Base-by-base conservation (phyloP, 1,139 yeast species). In the Saccharomycopsis crataegensis region DNA sequence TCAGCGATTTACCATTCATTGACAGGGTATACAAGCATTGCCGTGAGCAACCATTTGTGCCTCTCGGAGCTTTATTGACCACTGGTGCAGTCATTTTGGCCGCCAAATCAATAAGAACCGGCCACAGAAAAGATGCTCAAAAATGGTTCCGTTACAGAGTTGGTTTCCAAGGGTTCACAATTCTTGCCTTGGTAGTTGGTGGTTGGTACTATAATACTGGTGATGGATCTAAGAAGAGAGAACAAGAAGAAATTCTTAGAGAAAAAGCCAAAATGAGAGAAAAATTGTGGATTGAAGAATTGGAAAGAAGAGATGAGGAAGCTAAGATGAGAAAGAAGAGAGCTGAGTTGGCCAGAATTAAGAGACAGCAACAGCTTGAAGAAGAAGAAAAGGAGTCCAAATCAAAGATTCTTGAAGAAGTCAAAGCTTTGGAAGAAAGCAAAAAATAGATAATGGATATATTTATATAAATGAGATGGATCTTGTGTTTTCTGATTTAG, bases 131-230 rank as follows among this genome's bases (percentile, higher is more conserved):
- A 54, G 80, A 80, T 57, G 95, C 97, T 0, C 96, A 90, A 69
- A 77, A 79, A 54, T 90, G 88, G 80, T 90, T 88, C 73, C 78
- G 93, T 62, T 88, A 90, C 80, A 84, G 97, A 73, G 91, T 90
- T 49, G 95, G 81, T 0, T 76, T 89, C 62, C 98, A 90, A 68
- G 86, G 86, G 11, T 78, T 84, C 56, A 90, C 97, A 0, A 72
- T 90, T 53, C 81, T 81, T 8, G 96, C 96, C 0, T 73, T 90
- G 56, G 86, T 90, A 2, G 82, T 80, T 12, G 97, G 97, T 43
- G 90, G 94, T 1, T 74, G 74, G 63, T 69, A 78, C 59, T 85
- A 77, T 67, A 87, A 82, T 8, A 68, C 59, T 14, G 65, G 62
- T 6, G 60, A 67, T 6, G 55, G 60, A 8, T 65, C 65, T 42